Conservation (phyloP, 2,329 filamentous ascomycete species). For the Pleurostoma richardsiae region DNA sequence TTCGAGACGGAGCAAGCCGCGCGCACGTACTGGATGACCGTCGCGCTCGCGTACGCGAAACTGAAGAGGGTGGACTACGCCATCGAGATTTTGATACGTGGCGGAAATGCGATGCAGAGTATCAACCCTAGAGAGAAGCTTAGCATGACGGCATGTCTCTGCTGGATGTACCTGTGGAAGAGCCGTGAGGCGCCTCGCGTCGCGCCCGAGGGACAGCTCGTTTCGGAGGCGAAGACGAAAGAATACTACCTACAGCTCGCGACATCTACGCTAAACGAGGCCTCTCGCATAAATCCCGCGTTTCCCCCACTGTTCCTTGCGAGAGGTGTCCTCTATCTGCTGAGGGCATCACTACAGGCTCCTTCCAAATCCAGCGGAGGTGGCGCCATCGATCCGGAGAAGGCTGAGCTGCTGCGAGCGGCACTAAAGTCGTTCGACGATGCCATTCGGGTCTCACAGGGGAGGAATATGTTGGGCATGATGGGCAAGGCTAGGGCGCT, state of each 20-base stretch:
- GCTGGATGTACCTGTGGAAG: slow-evolving; percentile 89
- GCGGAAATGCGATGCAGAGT: slow-evolving; percentile 64
- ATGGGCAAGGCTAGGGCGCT: slow-evolving; percentile 84
- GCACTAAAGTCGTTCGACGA: slow-evolving; percentile 95
- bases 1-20: slow-evolving; percentile 91
- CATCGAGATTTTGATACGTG: slow-evolving; percentile 69
- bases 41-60: slow-evolving; percentile 93
- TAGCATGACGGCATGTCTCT: slow-evolving; percentile 76
- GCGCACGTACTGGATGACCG: slow-evolving; percentile 96
- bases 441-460: slow-evolving; percentile 76
- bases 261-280: slow-evolving; percentile 90
- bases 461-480: slow-evolving; percentile 86
- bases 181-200: slow-evolving; percentile 71
- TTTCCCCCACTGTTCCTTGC: slow-evolving; percentile 90
- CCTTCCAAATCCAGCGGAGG: slow-evolving; percentile 63
- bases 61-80: slow-evolving; percentile 87
- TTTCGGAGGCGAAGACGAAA: slow-evolving; percentile 79
- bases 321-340: slow-evolving; percentile 80
- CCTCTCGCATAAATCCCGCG: slow-evolving; percentile 86
- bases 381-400: slow-evolving; percentile 64
- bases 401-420: slow-evolving; percentile 73
- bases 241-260: slow-evolving; percentile 87
- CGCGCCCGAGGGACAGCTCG: slow-evolving; percentile 55
- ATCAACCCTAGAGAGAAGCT: slow-evolving; percentile 77
- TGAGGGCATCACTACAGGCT: slow-evolving; percentile 79